phyloP scores from a whole-genome alignment of 768 basidiomycete genomes.

The Podaxis carcinomalis region DNA sequence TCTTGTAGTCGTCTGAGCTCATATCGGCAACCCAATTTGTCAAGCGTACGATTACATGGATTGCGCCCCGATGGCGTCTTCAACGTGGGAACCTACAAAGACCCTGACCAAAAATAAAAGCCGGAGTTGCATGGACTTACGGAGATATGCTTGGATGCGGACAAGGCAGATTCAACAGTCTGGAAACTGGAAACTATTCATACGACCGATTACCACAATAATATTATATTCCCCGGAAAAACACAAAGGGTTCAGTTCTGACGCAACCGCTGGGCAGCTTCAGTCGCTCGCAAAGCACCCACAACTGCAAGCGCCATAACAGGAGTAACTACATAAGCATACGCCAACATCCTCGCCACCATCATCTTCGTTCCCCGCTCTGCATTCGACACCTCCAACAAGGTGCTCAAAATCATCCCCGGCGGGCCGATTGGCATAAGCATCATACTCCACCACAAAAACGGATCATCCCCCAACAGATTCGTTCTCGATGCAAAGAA shows the following conservation, averaged over 20 bases:
- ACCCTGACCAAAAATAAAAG: background rate
- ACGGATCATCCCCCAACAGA: conserved; percentile 2
- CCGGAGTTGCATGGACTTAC: too few species aligned
- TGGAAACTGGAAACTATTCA: background rate
- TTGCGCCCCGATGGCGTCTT: background rate
- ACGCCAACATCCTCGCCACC: conserved; percentile 10
- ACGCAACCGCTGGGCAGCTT: background rate
- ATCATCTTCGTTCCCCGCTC: conserved; percentile 9
- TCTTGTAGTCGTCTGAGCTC: background rate
- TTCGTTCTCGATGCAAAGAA: conserved; percentile 2
- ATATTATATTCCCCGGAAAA: background rate
- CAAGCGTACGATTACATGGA: background rate
- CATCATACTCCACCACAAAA: conserved; percentile 14
- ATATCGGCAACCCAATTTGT: background rate
- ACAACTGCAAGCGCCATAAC: conserved; percentile 6
- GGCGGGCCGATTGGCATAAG: conserved; percentile 13
- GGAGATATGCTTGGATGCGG: too few species aligned
- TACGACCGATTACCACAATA: background rate
- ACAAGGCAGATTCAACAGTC: too few species aligned
- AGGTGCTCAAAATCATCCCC: conserved; percentile 4
- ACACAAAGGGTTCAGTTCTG: background rate
- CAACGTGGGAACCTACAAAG: background rate
- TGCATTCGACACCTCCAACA: background rate
- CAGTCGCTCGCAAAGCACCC: conserved; percentile 2
- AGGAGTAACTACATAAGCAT: conserved; percentile 8